phyloP scores from a whole-genome alignment of 2,329 filamentous ascomycete species.

The Pseudogymnoascus sp. region DNA sequence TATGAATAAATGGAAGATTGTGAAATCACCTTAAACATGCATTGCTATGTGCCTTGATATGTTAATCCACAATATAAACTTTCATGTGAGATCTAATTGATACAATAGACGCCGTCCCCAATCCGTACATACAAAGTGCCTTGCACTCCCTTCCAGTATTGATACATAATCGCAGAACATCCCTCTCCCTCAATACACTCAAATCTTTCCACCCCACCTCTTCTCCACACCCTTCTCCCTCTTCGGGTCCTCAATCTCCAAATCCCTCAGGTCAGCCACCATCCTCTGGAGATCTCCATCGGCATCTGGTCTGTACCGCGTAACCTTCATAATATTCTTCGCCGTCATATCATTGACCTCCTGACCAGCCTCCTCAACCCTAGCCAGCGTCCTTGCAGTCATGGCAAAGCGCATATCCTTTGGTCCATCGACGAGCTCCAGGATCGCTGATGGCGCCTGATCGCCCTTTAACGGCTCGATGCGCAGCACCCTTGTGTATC shows the following conservation, averaged over 20 bases:
- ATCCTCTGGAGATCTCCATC: conserved; percentile 59
- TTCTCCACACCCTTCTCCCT: conserved; percentile 27
- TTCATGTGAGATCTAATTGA: not conserved
- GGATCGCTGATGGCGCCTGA: conserved; percentile 80
- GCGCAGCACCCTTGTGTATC: conserved; percentile 89
- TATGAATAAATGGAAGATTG: conserved; percentile 6
- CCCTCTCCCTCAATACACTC: not conserved
- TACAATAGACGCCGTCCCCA: conserved; percentile 3
- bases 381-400: conserved; percentile 76
- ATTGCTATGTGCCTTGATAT: not conserved
- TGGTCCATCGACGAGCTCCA: conserved; percentile 91
- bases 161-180: conserved; percentile 1
- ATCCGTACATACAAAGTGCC: conserved; percentile 4
- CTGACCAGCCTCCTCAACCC: conserved; percentile 47
- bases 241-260: conserved; percentile 27
- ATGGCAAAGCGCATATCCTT: conserved; percentile 91
- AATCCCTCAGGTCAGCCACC: conserved; percentile 38
- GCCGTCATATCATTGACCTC: conserved; percentile 62
- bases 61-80: not conserved
- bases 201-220: conserved; percentile 25
- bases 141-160: conserved; percentile 1
- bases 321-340: conserved; percentile 77
- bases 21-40: not conserved
- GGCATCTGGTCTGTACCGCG: conserved; percentile 61
- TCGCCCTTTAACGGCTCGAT: conserved; percentile 83